phyloP scores from a whole-genome alignment of 805 yeast genomes.

The Kurtzmaniella fragi region DNA sequence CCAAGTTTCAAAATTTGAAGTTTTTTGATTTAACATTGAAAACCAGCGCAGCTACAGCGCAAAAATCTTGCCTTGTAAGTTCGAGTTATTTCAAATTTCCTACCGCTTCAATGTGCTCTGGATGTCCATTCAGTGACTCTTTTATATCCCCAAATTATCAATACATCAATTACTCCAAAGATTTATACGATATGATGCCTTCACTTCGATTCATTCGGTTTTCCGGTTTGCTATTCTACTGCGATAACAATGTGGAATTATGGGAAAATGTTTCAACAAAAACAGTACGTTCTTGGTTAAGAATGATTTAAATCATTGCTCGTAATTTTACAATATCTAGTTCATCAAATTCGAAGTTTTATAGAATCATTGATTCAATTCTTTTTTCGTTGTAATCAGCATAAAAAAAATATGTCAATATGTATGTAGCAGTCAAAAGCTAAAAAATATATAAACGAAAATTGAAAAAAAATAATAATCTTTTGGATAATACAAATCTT shows the following conservation, averaged over 20 bases:
- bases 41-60: background rate
- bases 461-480: no score
- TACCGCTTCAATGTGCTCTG: slow-evolving; percentile 2
- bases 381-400: no score
- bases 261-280: no score
- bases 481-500: no score
- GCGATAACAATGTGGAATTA: background rate
- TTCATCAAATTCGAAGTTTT: no score
- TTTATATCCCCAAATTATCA: background rate
- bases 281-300: no score
- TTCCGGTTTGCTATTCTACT: background rate
- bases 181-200: background rate
- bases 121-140: background rate
- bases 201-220: background rate
- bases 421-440: no score
- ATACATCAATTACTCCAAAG: background rate
- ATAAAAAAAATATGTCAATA: no score
- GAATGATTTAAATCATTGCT: no score
- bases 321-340: no score
- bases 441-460: no score
- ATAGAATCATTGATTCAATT: no score
- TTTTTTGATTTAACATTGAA: slow-evolving; percentile 2
- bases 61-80: slow-evolving; percentile 6
- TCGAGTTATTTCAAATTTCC: slow-evolving; percentile 7
- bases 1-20: slow-evolving; percentile 4